These are phyloP conservation scores for Ceratobasidium sp. DNA, from an alignment of 1,284 basidiomycete species.

Conservation along the genomic window DNA sequence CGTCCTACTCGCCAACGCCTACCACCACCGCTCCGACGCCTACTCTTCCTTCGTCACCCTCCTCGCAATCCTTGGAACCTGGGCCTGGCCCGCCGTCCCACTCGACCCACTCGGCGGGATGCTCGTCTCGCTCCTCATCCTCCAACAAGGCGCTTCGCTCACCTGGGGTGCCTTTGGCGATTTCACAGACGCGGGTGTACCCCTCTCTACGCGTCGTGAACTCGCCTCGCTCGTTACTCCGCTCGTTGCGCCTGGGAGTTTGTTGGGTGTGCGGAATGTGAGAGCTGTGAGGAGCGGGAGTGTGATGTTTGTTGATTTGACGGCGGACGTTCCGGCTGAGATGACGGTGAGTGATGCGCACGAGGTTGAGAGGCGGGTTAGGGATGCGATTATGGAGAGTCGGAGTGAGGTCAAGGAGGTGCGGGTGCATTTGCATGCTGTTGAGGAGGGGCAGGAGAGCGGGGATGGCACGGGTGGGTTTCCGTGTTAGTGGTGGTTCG, in stretches of 20 bases:
- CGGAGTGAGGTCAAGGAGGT: slow-evolving; percentile 85
- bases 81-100: slow-evolving; percentile 85
- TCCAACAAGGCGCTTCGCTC: slow-evolving; percentile 84
- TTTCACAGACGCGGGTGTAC: slow-evolving; percentile 87
- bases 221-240: slow-evolving; percentile 48
- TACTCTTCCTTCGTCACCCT: slow-evolving; percentile 91
- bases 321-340: slow-evolving; percentile 73
- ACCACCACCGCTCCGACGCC: slow-evolving; percentile 95
- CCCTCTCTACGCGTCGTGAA: slow-evolving; percentile 62
- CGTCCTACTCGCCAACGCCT: slow-evolving; percentile 91
- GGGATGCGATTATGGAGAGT: slow-evolving; percentile 69
- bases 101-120: slow-evolving; percentile 97
- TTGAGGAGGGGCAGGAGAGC: slow-evolving; percentile 46
- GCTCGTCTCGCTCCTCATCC: slow-evolving; percentile 89
- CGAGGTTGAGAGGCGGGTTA: slow-evolving; percentile 73
- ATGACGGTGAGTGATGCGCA: slow-evolving; percentile 72
- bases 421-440: slow-evolving; percentile 70
- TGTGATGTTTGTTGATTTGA: slow-evolving; percentile 78
- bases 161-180: slow-evolving; percentile 83
- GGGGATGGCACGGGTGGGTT: slow-evolving; percentile 20
- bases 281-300: slow-evolving; percentile 85
- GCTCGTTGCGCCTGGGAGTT: slow-evolving; percentile 47
- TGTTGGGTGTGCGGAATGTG: slow-evolving; percentile 74
- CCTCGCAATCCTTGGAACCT: slow-evolving; percentile 89
- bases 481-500: slow-evolving; percentile 12